Evolutionary conservation across 441 rosid species (phyloP), one percentile per base, ranked within the genome.

Genomic region (Adansonia grandidieri): DNA sequence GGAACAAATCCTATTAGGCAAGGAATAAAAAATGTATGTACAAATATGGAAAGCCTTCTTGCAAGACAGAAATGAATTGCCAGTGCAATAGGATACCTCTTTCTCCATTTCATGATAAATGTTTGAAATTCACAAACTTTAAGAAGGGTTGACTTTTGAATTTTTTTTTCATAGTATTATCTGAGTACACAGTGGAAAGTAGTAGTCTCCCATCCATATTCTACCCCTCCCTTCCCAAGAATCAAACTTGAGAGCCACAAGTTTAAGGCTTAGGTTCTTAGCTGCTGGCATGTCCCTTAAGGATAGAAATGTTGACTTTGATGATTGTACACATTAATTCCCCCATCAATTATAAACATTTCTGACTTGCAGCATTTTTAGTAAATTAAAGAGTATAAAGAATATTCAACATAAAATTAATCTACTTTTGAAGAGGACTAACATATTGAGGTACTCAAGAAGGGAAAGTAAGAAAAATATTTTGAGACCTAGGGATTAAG

Each of bases 161-260:
- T 70, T 50, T 50, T 32, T 32, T 15, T 53, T 70, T 70, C 61
- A 28, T 17, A 24, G 45, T 15, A 69, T 48, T 17, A 48, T 48
- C 44, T 13, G 42, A 48, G 42, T 69, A 53, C 62, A 53, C 11
- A 32, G 32, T 32, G 15, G 24, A 15, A 71, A 53, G n/a, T 69
- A 53, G 48, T 40, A 40, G 14, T 37, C 50, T 65, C 48, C 70
- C 48, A 17, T 42, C 22, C 24, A 4, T 40, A 37, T 17, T 56
- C 22, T 4, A n/a, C 45, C 42, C 17, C 62, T 71, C 20, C 61
- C 74, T 51, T 28, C n/a, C 62, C n/a, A 71, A 50, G 45, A 51
- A 53, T 71, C 75, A 51, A 71, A 71, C 47, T 54, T 2, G n/a
- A 53, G 45, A 53, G 47, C 58, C 48, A 56, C 48, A 71, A 53